These are phyloP conservation scores for Chlamydomonas urium DNA, from an alignment of 139 green algal species.

Conservation along the genomic window DNA sequence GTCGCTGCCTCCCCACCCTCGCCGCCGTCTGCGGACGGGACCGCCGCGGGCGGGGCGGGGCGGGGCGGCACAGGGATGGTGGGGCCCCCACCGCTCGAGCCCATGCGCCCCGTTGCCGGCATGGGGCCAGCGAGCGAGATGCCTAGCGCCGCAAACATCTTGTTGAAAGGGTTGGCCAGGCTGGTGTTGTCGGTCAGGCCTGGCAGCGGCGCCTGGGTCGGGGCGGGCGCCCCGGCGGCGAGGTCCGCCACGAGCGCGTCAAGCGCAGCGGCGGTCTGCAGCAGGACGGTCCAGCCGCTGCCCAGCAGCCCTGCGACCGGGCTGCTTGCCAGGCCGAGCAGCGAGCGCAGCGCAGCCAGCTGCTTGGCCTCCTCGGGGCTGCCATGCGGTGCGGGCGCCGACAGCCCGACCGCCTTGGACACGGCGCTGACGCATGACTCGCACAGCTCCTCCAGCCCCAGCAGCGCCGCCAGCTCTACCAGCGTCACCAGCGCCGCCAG, in stretches of 20 bases:
- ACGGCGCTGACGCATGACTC: slow-evolving; percentile 27
- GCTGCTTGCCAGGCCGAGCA: slow-evolving; percentile 53
- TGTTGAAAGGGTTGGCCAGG: slow-evolving; percentile 32
- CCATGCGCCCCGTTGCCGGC: neutral
- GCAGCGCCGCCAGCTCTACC: slow-evolving; percentile 52
- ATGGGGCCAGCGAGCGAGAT: neutral
- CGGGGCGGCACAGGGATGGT: neutral
- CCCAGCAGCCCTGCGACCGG: slow-evolving; percentile 66
- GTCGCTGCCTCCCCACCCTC: neutral
- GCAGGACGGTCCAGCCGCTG: slow-evolving; percentile 66
- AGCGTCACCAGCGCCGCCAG: slow-evolving; percentile 44
- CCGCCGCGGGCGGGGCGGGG: neutral
- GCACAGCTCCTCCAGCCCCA: slow-evolving; percentile 60
- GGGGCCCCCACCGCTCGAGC: neutral
- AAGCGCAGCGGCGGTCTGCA: slow-evolving; percentile 67
- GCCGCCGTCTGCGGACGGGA: neutral
- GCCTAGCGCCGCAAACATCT: slow-evolving; percentile 38
- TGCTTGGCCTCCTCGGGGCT: slow-evolving; percentile 42
- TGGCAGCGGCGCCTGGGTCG: neutral
- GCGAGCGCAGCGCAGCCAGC: slow-evolving; percentile 59
- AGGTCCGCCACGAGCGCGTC: slow-evolving; percentile 51
- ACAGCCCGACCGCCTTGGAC: slow-evolving; percentile 25
- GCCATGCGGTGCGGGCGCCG: slow-evolving; percentile 28
- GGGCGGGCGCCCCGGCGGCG: neutral
- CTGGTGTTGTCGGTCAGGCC: neutral